Base-by-base conservation (phyloP, 2,329 filamentous ascomycete species). In the Onygenales sp. region DNA sequence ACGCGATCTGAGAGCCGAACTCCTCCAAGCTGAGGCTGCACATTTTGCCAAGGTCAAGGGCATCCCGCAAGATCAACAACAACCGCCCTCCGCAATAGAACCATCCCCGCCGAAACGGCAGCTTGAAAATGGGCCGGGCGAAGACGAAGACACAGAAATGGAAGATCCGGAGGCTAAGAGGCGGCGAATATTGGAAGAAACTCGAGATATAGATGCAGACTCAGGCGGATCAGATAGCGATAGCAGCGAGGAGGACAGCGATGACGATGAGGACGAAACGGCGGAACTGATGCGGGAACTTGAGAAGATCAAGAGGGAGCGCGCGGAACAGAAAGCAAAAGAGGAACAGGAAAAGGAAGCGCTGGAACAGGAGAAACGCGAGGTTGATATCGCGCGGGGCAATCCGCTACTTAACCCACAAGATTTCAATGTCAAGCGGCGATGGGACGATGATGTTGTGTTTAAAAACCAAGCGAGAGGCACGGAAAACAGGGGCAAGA, bases 381-480 rank as follows among this genome's bases (percentile, higher is more conserved):
- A 95, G 70, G 80, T 84, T 59, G 88, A 96, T 63, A 95, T 97
- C 63, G 92, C 93, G 37, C 76, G 87, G 42, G 93, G 93, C 6
- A 98, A 98, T 68, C 93, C 93, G 40, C 74, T 98, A 50, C 79
- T 98, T 53, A 96, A 97, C 62, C 67, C 79, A 49, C 87, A 88
- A 67, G 90, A 95, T 62, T 97, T 94, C 68, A 90, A 85, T 54
- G 85, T 96, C 65, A 96, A 95, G 59, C 63, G 67, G 10, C 74
- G 91, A 62, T 98, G 93, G 93, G 93, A 98, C 62, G 93, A 98
- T 63, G 93, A 98, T 67, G 93, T 98, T 10, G 91, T 98, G 2
- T 98, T 98, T 75, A 97, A 95, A 77, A 98, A 98, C 70, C 93
- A 98, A 74, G 93, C 92, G 36, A 81, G 93, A 55, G 93, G 92